Conservation (phyloP, 345 rosid species). For the Hibiscus trionum region DNA sequence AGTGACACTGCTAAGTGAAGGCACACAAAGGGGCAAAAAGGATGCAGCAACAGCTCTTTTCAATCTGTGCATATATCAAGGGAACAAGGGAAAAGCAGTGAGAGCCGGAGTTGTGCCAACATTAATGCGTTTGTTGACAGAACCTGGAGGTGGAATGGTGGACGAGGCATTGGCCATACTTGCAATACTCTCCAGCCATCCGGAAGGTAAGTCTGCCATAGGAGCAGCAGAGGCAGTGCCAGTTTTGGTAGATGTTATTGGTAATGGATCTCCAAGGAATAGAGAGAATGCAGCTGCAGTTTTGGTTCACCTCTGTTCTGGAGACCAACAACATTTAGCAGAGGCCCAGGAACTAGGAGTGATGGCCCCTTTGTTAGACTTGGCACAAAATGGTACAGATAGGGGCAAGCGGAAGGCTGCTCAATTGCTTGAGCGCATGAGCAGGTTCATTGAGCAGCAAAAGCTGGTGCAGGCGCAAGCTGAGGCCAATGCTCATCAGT, state of each 20-base stretch:
- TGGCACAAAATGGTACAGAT: conserved; percentile 84
- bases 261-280: conserved; percentile 68
- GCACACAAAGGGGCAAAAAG: conserved; percentile 92
- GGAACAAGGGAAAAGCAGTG: conserved; percentile 95
- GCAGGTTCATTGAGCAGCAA: conserved; percentile 63
- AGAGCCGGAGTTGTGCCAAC: conserved; percentile 81
- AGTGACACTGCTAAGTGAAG: conserved; percentile 73
- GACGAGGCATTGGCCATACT: conserved; percentile 78
- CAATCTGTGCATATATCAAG: conserved; percentile 93
- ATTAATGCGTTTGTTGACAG: conserved; percentile 54
- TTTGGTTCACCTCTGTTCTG: conserved; percentile 74
- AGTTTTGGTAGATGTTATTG: conserved; percentile 57
- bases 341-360: conserved; percentile 80
- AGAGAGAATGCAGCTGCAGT: conserved; percentile 81
- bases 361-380: conserved; percentile 65
- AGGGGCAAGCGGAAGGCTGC: conserved; percentile 94
- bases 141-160: conserved; percentile 69
- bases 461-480: conserved; percentile 42
- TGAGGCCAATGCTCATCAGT: conserved; percentile 25
- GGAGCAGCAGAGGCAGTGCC: conserved; percentile 71
- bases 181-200: conserved; percentile 70
- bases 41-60: conserved; percentile 98
- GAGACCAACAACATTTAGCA: conserved; percentile 58
- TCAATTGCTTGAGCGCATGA: conserved; percentile 76
- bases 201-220: conserved; percentile 63